Conservation (phyloP, 257 asterid species). For the Lantana camara region DNA sequence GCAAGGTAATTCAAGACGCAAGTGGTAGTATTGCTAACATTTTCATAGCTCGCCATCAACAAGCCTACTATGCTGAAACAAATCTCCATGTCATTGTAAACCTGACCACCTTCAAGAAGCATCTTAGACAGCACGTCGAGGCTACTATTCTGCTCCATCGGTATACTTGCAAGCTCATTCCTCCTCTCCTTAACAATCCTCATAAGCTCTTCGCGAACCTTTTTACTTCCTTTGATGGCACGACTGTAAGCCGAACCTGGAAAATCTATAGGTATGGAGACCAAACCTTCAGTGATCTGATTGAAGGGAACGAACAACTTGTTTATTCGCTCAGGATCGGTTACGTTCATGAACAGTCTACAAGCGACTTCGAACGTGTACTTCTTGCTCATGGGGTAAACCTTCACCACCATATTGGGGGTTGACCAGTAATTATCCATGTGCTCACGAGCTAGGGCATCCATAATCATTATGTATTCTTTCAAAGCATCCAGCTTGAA, state of each 20-base stretch:
- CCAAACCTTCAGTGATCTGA: constrained; percentile 48
- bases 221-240: constrained; percentile 51
- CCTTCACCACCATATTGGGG: constrained; percentile 42
- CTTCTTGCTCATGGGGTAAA: constrained; percentile 40
- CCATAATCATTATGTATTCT: constrained; percentile 52
- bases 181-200: constrained; percentile 58
- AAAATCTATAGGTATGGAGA: constrained; percentile 50
- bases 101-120: constrained; percentile 54
- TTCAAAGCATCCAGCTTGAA: constrained; percentile 52
- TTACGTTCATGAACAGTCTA: constrained; percentile 42
- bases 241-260: constrained; percentile 59
- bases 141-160: constrained; percentile 31
- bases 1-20: constrained; percentile 57
- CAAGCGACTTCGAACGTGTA: constrained; percentile 59
- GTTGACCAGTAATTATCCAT: constrained; percentile 50
- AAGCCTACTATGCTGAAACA: constrained; percentile 48
- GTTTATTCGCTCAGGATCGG: constrained; percentile 36
- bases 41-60: constrained; percentile 61
- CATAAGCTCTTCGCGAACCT: no score
- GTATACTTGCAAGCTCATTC: no score
- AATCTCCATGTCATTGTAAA: constrained; percentile 61
- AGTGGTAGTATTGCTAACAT: constrained; percentile 55
- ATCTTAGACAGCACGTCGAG: constrained; percentile 42
- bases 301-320: constrained; percentile 49
- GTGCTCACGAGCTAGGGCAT: constrained; percentile 46